Evolutionary conservation across 345 rosid species (phyloP).

Genomic region (Reutealis trisperma): DNA sequence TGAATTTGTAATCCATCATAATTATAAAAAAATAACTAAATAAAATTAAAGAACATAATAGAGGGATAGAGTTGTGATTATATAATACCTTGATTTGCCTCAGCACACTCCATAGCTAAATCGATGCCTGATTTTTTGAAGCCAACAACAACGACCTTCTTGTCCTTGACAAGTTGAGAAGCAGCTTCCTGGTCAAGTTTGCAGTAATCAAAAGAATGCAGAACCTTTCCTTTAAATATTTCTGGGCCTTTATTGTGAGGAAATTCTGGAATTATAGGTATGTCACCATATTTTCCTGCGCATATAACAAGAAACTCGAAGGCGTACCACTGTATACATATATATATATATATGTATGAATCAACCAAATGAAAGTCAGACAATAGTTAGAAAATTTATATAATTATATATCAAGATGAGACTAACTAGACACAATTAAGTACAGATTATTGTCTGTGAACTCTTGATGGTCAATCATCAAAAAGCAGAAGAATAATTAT

Average conservation of each 20-base stretch:
- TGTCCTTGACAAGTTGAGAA: constrained; percentile 51
- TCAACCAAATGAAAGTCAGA: background rate
- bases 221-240: constrained; percentile 60
- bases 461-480: too few species aligned
- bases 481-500: too few species aligned
- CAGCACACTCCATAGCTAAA: constrained; percentile 84
- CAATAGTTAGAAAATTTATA: background rate
- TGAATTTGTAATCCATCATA: too few species aligned
- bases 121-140: constrained; percentile 91
- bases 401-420: too few species aligned
- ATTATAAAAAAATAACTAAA: too few species aligned
- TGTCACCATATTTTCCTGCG: constrained; percentile 79
- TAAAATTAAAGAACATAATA: too few species aligned
- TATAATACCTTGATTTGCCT: constrained; percentile 74
- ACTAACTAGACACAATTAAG: too few species aligned
- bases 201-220: constrained; percentile 84
- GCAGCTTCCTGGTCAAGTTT: constrained; percentile 71
- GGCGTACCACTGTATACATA: constrained; percentile 48
- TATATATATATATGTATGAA: constrained; percentile 35
- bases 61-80: too few species aligned
- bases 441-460: too few species aligned
- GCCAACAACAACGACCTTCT: constrained; percentile 72
- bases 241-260: constrained; percentile 65
- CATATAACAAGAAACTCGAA: constrained; percentile 78
- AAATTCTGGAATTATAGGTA: constrained; percentile 58